Evolutionary conservation across 192 early-diverging fungal genomes (phyloP).

Genomic region (Chytriomyces hyalinus): DNA sequence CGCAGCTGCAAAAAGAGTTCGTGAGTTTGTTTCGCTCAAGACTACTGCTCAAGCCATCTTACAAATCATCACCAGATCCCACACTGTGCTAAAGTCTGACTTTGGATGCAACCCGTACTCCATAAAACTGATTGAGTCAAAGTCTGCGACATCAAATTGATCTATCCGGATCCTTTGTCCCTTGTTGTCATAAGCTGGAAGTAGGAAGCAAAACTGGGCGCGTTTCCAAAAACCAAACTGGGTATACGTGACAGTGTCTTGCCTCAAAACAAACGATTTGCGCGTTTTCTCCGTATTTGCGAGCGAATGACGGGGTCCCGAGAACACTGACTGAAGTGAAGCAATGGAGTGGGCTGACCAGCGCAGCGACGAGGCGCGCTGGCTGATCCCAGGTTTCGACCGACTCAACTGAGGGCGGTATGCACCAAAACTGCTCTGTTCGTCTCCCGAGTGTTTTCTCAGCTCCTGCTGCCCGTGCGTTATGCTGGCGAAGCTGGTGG

Average conservation of each 20-base stretch:
- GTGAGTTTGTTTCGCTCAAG: not conserved
- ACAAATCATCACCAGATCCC: conserved; percentile 7
- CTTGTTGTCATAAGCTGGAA: not conserved
- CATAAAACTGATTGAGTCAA: not conserved
- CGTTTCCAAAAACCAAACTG: not conserved
- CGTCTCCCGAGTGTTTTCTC: too few species aligned
- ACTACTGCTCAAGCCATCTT: not conserved
- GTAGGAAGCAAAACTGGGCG: not conserved
- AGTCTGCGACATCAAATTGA: not conserved
- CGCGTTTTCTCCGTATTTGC: too few species aligned
- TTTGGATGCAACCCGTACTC: conserved; percentile 14
- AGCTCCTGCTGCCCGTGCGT: too few species aligned
- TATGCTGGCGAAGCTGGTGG: too few species aligned
- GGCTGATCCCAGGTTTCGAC: too few species aligned
- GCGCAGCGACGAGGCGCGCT: too few species aligned
- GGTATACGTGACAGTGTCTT: not conserved
- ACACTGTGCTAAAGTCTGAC: not conserved
- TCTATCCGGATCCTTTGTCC: not conserved
- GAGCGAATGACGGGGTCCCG: too few species aligned
- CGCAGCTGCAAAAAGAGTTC: not conserved
- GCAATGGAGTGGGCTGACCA: too few species aligned
- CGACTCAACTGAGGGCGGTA: too few species aligned
- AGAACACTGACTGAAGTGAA: too few species aligned
- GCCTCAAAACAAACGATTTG: not conserved
- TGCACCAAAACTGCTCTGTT: too few species aligned